Conservation (phyloP, 805 yeast species). For the Candida anglica region DNA sequence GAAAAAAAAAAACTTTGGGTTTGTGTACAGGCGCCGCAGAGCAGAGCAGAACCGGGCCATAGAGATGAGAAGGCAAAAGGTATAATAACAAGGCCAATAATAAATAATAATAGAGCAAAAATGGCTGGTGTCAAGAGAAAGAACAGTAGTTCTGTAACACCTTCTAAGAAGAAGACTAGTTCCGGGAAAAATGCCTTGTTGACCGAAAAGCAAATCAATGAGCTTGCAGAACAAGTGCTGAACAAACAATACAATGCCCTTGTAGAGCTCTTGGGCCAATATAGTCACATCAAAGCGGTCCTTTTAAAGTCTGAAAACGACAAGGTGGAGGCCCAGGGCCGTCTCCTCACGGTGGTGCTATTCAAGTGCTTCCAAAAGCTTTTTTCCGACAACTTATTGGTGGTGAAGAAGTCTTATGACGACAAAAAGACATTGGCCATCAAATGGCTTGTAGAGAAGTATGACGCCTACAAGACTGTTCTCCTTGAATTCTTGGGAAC, state of each 20-base stretch:
- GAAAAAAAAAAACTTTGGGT: too few species aligned
- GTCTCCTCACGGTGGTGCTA: slow-evolving; percentile 40
- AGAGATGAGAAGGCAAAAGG: too few species aligned
- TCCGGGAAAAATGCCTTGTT: too few species aligned
- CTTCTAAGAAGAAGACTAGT: too few species aligned
- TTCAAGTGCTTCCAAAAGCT: slow-evolving; percentile 47
- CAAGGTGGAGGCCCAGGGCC: slow-evolving; percentile 25
- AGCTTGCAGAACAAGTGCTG: slow-evolving; percentile 31
- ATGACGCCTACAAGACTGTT: slow-evolving; percentile 47
- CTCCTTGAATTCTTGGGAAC: slow-evolving; percentile 40
- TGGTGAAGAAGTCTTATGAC: slow-evolving; percentile 26
- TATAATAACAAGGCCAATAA: neutral
- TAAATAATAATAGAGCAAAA: neutral
- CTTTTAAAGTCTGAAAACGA: slow-evolving; percentile 15
- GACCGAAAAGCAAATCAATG: slow-evolving; percentile 6
- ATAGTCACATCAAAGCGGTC: slow-evolving; percentile 17
- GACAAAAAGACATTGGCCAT: slow-evolving; percentile 48
- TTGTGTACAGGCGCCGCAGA: too few species aligned
- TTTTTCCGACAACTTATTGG: slow-evolving; percentile 38
- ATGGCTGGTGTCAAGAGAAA: slow-evolving; percentile 16
- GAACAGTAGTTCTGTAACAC: too few species aligned
- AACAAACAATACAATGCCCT: slow-evolving; percentile 63
- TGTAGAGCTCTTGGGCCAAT: slow-evolving; percentile 40
- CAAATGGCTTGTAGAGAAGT: slow-evolving; percentile 60
- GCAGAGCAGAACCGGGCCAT: neutral